Evolutionary conservation across 306 rosid species (phyloP), one percentile per base, ranked within the genome.

Genomic region (Hylodesmum podocarpum): DNA sequence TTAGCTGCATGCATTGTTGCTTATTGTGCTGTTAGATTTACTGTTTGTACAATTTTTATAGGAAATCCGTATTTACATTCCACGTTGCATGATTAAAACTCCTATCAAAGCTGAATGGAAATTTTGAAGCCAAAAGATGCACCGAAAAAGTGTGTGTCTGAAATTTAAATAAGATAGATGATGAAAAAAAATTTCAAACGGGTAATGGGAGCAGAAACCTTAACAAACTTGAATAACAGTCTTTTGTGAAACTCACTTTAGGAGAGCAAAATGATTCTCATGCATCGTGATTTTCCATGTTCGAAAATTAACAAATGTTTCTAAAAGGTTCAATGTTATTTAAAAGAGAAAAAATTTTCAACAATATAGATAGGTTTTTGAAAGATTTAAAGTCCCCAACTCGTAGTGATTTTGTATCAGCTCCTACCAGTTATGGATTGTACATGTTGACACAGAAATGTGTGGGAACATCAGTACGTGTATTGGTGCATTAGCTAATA

Each of bases 91-190:
- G n/a, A n/a, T n/a, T n/a, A n/a, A n/a, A n/a, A n/a, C n/a, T n/a
- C n/a, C n/a, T n/a, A n/a, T n/a, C n/a, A 81, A 39, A 95, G 88
- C 97, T 95, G 81, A 92, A 86, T 16, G 89, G 65, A 81, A 95
- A 86, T 72, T 95, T 95, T 81, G 86, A 80, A 77, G 86, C 82
- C 67, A 95, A 80, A 82, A 95, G 97, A 51, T 86, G n/a, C 86
- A 92, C 55, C 99, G 97, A 95, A 95, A 95, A 80, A 95, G 28
- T 51, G 99, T 92, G 86, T 95, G 92, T 84, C 99, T 95, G 91
- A 75, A 88, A 86, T 78, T 39, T 43, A 31, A 81, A n/a, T n/a
- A n/a, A 68, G 36, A 59, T 24, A 27, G 46, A 78, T 15, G 80
- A 79, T 39, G 57, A 24, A 9, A 44, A 27, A 79, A 49, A 29